These are phyloP conservation scores for Saccharomyces hybrid DNA, from an alignment of 1,139 yeast genomes.

Conservation along the genomic window DNA sequence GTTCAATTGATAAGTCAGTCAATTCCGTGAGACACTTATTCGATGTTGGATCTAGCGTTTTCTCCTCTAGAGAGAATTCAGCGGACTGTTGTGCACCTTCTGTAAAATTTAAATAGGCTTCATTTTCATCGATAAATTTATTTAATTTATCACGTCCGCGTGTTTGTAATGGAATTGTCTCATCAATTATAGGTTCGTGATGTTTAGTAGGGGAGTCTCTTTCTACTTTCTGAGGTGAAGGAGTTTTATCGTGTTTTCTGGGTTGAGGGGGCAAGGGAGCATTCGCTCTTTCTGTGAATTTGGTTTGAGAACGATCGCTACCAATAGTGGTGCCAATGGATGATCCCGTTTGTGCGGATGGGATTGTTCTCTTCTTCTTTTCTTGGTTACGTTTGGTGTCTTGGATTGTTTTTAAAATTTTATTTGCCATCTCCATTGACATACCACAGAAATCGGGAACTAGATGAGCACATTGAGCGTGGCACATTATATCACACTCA, in stretches of 20 bases:
- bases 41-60: slow-evolving; percentile 11
- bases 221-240: too few relatives aligned
- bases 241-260: too few relatives aligned
- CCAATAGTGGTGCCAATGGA: not conserved
- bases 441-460: slow-evolving; percentile 98
- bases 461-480: slow-evolving; percentile 82
- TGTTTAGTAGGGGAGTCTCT: too few relatives aligned
- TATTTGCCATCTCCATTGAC: slow-evolving; percentile 96
- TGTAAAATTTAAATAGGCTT: slow-evolving; percentile 25
- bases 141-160: slow-evolving; percentile 14
- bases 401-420: slow-evolving; percentile 76
- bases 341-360: not conserved
- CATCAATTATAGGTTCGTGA: too few relatives aligned
- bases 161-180: not conserved
- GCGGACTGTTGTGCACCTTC: slow-evolving; percentile 9
- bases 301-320: too few relatives aligned
- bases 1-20: too few relatives aligned
- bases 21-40: too few relatives aligned
- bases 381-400: slow-evolving; percentile 52
- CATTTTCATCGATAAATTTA: slow-evolving; percentile 22
- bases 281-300: too few relatives aligned
- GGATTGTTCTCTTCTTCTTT: slow-evolving; percentile 17
- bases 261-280: too few relatives aligned
- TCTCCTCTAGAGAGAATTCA: not conserved
- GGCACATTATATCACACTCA: slow-evolving; percentile 95